Base-by-base conservation (phyloP, 2,329 filamentous ascomycete genomes). In the Pyrenophora tritici-repentis region DNA sequence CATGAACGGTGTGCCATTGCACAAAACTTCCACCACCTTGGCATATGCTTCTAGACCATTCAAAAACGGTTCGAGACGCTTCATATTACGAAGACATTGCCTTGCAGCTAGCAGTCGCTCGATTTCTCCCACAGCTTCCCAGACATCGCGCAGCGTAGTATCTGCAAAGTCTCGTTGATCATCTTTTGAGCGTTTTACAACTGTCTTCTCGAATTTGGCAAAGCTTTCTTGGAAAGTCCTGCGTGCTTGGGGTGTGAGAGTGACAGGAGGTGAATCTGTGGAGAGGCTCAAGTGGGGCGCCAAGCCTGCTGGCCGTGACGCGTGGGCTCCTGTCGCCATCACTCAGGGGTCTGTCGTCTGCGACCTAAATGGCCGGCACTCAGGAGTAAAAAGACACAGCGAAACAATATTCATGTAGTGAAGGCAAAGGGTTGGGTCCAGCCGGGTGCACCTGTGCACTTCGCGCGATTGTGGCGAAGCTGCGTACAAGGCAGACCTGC, bases 1-100 rank as follows among this genome's bases (percentile, higher is more conserved):
- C 1, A 81, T 37, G 49, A 70, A 81, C 0, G 73, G 74, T 0
- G 76, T 80, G 0, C 77, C 77, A 31, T 79, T 77, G 51, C 78
- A 81, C 0, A 79, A 48, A 1, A 75, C 63, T 2, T 79, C 77
- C 0, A 81, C 63, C 5, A 35, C 44, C 37, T 35, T 47, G 29
- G 44, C 41, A 17, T 0, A 65, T 29, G 76, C 67, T 33, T 75
- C 70, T 0, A 81, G 48, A 0, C 72, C 76, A 0, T 50, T 49
- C 22, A 81, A 72, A 0, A 81, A 63, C 0, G 76, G 75, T 45
- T 72, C 60, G 0, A 81, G 65, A 0, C 78, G 73, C 0, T 68
- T 64, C 70, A 80, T 75, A 24, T 79, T 78, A 1, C 74, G 67
- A 0, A 78, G 70, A 0, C 56, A 74, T 12, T 65, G 56, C 3